Base-by-base conservation (phyloP, 2,329 filamentous ascomycete genomes). In the Conoideocrella luteorostrata region DNA sequence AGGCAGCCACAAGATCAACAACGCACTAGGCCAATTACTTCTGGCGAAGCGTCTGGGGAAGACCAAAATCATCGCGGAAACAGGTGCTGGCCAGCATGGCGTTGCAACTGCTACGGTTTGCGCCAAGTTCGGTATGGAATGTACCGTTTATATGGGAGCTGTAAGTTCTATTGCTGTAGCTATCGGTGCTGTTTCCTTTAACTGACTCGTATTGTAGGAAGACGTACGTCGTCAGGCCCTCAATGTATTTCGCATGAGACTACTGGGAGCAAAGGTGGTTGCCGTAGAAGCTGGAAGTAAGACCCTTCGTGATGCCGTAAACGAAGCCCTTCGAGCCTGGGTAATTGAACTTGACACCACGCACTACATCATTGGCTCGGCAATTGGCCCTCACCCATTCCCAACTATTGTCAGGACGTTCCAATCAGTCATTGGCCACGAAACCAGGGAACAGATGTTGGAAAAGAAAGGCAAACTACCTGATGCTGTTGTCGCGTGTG, bases 1-100 rank as follows among this genome's bases (percentile, higher is more conserved):
- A 7, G 93, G 93, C 53, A 94, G 87, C 50, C 93, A 98, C 76
- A 98, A 98, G 78, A 97, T 98, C 74, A 98, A 98, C 74, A 98
- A 98, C 58, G 93, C 93, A 1, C 73, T 98, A 7, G 93, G 93
- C 2, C 93, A 98, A 66, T 82, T 96, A 39, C 77, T 98, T 12
- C 71, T 98, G 30, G 93, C 93, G 2, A 78, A 78, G 55, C 77
- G 88, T 49, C 69, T 98, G 39, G 93, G 93, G 40, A 98, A 98
- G 78, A 96, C 84, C 5, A 86, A 89, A 63, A 97, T 98, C 56
- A 98, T 98, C 55, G 93, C 93, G 39, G 93, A 98, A 70, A 98
- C 93, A 13, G 93, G 93, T 53, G 93, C 93, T 43, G 93, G 93
- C 15, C 93, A 98, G 69, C 93, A 98, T 67, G 93, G 93, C 71